Evolutionary conservation across 179 eudicot genomes (phyloP), one percentile per base, ranked within the genome.

Genomic region (Drosera spatulata): DNA sequence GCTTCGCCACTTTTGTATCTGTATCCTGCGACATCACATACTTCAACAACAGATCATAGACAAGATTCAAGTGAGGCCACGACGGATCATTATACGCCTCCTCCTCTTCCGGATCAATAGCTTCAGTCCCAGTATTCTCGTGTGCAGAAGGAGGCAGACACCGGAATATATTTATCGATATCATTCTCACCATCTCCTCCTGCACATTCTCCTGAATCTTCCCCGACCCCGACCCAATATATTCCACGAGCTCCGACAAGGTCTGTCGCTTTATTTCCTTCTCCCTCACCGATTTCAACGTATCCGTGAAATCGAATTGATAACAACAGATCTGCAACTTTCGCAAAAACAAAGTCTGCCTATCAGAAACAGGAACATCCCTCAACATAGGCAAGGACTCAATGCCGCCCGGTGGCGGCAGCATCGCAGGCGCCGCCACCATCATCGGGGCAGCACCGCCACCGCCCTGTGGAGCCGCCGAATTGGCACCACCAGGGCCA

Each of bases 1-100:
- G 79, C 68, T 85, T 85, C 48, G 93, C 93, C 58, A 76, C 41
- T 71, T 80, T 82, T 3, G 85, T 75, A 60, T 82, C 93, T 0
- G 82, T 85, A 71, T 78, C 87, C 7, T 76, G 74, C 1, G 86
- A 82, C 22, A 85, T 82, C 10, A 82, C 77, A 56, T 82, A 82
- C 48, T 88, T 75, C 73, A 85, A 66, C 6, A 85, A 72, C 58
- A 85, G 74, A 72, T 85, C 93, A 51, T 85, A 82, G 38, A 82
- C 85, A 40, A 82, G 80, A 73, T 85, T 85, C 56, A 85, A 73
- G 71, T 85, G 93, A 1, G 77, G 77, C 93, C 93, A 85, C 0
- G 85, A 66, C 1, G 88, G 93, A 43, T 85, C 93, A 7, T 78
- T 74, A 55, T 68, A 85, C 0, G 82, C 79, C 15, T 82, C 85